Conservation (phyloP, 345 rosid species). For the Bruguiera gymnorhiza region DNA sequence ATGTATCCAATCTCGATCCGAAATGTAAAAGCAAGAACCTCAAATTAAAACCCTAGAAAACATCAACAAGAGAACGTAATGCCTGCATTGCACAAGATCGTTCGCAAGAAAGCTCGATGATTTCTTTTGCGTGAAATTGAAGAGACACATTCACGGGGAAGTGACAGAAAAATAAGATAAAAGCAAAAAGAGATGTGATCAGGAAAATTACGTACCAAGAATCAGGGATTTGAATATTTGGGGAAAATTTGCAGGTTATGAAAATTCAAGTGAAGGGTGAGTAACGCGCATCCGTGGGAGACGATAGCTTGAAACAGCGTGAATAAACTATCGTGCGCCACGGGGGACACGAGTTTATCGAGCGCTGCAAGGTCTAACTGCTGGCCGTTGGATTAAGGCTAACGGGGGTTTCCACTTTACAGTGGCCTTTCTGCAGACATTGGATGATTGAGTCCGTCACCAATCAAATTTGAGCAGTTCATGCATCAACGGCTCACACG, state of each 20-base stretch:
- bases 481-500: not conserved
- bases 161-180: not conserved
- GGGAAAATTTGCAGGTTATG: not conserved
- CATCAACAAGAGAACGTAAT: not conserved
- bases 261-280: not conserved
- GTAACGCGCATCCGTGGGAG: constrained; percentile 17
- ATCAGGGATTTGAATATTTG: not conserved
- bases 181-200: not conserved
- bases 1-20: not conserved
- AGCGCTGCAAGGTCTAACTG: not conserved
- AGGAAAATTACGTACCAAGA: not conserved
- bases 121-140: not conserved
- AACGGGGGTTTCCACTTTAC: not conserved
- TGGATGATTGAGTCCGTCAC: too few species aligned
- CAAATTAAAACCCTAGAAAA: not conserved
- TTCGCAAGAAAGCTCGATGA: not conserved
- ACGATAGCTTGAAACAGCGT: constrained; percentile 16
- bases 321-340: constrained; percentile 18
- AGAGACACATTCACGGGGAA: not conserved
- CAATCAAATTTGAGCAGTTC: not conserved
- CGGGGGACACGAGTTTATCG: not conserved
- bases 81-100: not conserved
- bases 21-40: not conserved
- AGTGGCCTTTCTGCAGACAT: not conserved
- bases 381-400: not conserved